Evolutionary conservation across 176 grass and related monocot genomes (phyloP).

Genomic region (Puccinellia tenuiflora): DNA sequence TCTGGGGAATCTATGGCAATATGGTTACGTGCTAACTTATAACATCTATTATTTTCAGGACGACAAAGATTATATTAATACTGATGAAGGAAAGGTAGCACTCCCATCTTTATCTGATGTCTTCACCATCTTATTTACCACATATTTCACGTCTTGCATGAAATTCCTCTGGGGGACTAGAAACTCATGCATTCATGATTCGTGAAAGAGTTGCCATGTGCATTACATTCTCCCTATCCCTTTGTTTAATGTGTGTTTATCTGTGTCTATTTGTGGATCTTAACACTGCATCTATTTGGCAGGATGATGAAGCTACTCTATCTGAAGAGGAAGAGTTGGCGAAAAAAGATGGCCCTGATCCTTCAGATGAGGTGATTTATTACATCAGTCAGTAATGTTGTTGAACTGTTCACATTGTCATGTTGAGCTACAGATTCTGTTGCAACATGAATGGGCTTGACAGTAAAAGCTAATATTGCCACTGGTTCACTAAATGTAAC

Average conservation of each 20-base stretch:
- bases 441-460: background rate
- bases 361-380: slow-evolving; percentile 59
- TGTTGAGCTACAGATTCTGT: slow-evolving; percentile 13
- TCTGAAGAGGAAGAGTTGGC: slow-evolving; percentile 94
- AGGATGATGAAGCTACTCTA: slow-evolving; percentile 97
- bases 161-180: slow-evolving; percentile 18
- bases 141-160: background rate
- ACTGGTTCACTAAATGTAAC: background rate
- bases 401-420: background rate
- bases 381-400: slow-evolving; percentile 6
- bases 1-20: background rate
- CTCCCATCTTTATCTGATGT: slow-evolving; percentile 1
- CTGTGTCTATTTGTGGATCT: background rate
- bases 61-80: slow-evolving; percentile 60
- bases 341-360: slow-evolving; percentile 63
- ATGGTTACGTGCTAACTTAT: slow-evolving; percentile 1
- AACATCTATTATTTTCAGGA: slow-evolving; percentile 48
- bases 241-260: background rate
- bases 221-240: background rate
- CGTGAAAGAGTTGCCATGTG: background rate
- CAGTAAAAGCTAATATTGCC: background rate
- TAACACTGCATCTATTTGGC: slow-evolving; percentile 25
- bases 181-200: background rate
- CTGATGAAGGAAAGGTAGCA: slow-evolving; percentile 72
- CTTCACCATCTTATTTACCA: background rate